Percentiles rank a stretch among this genome's conserved stretches.
Conservation (phyloP, 176 grass and related monocot species). For the Aegilops umbellulata region DNA sequence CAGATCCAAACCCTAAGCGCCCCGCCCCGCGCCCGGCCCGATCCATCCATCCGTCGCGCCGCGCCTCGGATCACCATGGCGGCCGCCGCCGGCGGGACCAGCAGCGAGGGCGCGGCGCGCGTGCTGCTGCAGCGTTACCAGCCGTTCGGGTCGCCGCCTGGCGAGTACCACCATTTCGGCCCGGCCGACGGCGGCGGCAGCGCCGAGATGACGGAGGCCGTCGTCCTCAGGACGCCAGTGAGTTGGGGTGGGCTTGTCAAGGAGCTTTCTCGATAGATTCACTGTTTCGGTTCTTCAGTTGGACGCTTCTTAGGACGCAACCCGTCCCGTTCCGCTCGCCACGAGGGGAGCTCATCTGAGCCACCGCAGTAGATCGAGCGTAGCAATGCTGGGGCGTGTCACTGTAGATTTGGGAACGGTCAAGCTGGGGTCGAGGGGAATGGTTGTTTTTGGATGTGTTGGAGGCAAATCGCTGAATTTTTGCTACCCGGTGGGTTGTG, state of each 20-base stretch:
- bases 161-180: constrained; percentile 66
- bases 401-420: background rate
- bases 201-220: constrained; percentile 36
- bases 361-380: background rate
- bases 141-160: constrained; percentile 43
- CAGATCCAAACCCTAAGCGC: constrained; percentile 37
- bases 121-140: constrained; percentile 49
- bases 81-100: constrained; percentile 31
- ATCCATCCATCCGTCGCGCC: constrained; percentile 6
- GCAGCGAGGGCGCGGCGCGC: constrained; percentile 33
- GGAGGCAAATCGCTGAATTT: background rate
- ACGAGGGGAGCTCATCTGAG: background rate
- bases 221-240: constrained; percentile 59
- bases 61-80: constrained; percentile 30
- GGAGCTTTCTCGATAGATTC: constrained; percentile 24
- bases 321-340: background rate
- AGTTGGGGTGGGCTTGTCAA: constrained; percentile 26
- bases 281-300: constrained; percentile 22
- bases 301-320: constrained; percentile 8
- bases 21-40: background rate
- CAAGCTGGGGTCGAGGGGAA: background rate
- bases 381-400: constrained; percentile 16
- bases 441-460: background rate
- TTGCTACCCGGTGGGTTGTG: background rate
- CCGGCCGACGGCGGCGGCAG: background rate